Evolutionary conservation across 495 filamentous ascomycete genomes (phyloP).

Genomic region (Podospora australis): DNA sequence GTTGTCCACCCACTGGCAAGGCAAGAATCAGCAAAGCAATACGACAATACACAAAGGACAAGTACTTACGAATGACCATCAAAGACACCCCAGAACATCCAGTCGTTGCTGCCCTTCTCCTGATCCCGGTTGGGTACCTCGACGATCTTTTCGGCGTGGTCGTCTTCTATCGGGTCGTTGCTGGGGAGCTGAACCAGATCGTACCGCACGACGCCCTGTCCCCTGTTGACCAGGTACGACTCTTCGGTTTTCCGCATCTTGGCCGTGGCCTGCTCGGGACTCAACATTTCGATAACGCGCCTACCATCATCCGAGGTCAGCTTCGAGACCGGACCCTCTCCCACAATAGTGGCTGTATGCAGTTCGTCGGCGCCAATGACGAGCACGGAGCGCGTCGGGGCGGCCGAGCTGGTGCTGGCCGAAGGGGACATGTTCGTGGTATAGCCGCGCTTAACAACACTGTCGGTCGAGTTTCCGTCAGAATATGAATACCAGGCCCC

Average conservation of each 20-base stretch:
- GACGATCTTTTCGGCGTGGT: conserved; percentile 95
- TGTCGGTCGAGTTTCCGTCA: conserved; percentile 26
- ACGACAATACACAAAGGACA: too few relatives aligned
- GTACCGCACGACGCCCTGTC: conserved; percentile 87
- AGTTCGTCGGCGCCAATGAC: conserved; percentile 79
- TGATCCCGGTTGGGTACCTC: conserved; percentile 58
- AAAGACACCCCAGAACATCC: conserved; percentile 99
- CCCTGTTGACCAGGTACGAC: conserved; percentile 84
- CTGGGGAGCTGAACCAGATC: conserved; percentile 92
- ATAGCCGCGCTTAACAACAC: conserved; percentile 21
- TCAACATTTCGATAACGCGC: conserved; percentile 88
- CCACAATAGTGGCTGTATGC: conserved; percentile 73
- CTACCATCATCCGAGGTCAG: conserved; percentile 71
- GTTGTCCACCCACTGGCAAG: conserved; percentile 97
- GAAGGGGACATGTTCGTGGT: conserved; percentile 10
- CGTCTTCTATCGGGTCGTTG: conserved; percentile 97
- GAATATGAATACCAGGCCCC: conserved; percentile 45
- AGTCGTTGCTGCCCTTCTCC: conserved; percentile 62
- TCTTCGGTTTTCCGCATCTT: conserved; percentile 85
- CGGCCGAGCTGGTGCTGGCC: conserved; percentile 13
- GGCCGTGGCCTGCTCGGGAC: conserved; percentile 86
- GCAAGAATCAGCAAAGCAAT: too few relatives aligned
- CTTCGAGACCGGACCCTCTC: conserved; percentile 78
- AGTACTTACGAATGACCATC: conserved; percentile 96
- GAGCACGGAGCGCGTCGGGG: conserved; percentile 48